Evolutionary conservation across 495 filamentous ascomycete genomes (phyloP), one percentile per base, ranked within the genome.

Genomic region (Bombardia bombarda): DNA sequence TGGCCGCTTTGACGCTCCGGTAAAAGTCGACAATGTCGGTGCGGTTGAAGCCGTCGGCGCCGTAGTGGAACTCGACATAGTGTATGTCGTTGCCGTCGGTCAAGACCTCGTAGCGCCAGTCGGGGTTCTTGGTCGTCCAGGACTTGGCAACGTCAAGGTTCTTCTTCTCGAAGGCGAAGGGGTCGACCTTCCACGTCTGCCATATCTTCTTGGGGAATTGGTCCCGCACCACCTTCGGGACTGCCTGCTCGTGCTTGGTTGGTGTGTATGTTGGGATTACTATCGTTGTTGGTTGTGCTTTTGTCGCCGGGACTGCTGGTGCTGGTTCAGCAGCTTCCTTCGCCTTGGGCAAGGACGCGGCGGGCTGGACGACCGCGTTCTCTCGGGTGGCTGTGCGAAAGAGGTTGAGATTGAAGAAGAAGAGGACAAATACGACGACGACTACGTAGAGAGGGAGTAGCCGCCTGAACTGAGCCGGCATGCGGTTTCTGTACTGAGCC

Each of bases 111-210:
- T 84, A 82, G 41, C 77, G 59, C 49, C 73, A 69, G 16, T 63
- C 61, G 21, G 75, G 79, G 53, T 84, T 84, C 50, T 69, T 73
- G 13, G 49, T 48, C 0, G 67, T 67, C 80, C 80, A 84, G 12
- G 77, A 71, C 40, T 65, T 68, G 14, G 78, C 78, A 1, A 58
- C 53, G 18, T 56, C 55, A 42, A 68, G 56, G 44, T 83, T 78
- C 16, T 74, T 64, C 42, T 70, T 64, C 43, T 77, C 76, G 46
- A 82, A 78, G 1, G 60, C 57, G 26, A 81, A 61, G 5, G 78
- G 70, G 51, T 74, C 68, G 23, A 77, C 70, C 55, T 82, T 81
- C 80, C 80, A 83, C 8, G 76, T 75, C 57, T 83, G 80, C 80
- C 80, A 83, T 46, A 83, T 79, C 53, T 64, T 64, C 17, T 42